phyloP scores from a whole-genome alignment of 1,284 basidiomycete genomes.

The Crepidotus sp. region DNA sequence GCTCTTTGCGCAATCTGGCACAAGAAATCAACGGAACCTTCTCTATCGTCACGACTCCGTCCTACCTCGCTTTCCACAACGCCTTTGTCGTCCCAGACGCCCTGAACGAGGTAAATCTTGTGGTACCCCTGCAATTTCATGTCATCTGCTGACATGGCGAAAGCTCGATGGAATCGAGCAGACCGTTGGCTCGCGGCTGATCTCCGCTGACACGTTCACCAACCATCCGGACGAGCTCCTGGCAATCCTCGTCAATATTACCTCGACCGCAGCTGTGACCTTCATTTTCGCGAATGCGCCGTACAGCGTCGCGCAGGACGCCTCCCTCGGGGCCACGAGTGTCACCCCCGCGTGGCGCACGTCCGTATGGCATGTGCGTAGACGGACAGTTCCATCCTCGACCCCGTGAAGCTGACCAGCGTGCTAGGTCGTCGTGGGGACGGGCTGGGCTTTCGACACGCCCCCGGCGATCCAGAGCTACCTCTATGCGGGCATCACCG shows the following conservation, averaged over 20 bases:
- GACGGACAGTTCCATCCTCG: background rate
- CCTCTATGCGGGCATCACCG: background rate
- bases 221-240: background rate
- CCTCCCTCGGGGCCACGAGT: background rate
- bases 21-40: background rate
- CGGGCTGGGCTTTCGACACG: background rate
- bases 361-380: background rate
- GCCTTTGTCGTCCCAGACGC: background rate
- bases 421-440: background rate
- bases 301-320: background rate
- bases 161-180: background rate
- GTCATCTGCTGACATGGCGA: background rate
- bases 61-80: background rate
- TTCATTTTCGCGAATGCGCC: conserved; percentile 2
- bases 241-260: background rate
- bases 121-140: too few relatives aligned
- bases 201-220: background rate
- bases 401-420: background rate
- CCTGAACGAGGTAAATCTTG: background rate
- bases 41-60: background rate
- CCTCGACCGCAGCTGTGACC: background rate
- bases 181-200: background rate
- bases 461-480: background rate
- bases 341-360: background rate
- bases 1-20: background rate